phyloP scores from a whole-genome alignment of 768 basidiomycete genomes.

The Phanerodontia chrysosporium region DNA sequence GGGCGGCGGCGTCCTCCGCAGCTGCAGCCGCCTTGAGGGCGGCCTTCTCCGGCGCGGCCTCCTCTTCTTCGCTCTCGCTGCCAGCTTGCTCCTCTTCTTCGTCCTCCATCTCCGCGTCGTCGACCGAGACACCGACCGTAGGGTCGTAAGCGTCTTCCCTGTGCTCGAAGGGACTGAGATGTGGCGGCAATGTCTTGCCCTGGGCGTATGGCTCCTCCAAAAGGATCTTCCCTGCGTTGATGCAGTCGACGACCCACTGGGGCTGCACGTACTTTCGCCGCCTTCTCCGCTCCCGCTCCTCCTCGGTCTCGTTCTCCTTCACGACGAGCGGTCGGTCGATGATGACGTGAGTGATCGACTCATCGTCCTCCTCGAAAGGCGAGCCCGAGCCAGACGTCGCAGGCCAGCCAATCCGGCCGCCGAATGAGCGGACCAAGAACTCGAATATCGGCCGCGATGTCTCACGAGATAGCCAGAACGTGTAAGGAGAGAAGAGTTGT shows the following conservation, averaged over 20 bases:
- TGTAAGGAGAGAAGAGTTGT: conserved; percentile 79
- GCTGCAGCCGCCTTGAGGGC: conserved; percentile 30
- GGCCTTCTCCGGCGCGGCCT: conserved; percentile 21
- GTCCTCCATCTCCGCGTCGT: conserved; percentile 29
- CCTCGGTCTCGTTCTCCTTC: conserved; percentile 44
- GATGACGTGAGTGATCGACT: conserved; percentile 89
- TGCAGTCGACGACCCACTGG: conserved; percentile 96
- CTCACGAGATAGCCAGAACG: conserved; percentile 92
- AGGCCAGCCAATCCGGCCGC: conserved; percentile 91
- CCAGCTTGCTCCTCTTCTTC: conserved; percentile 28
- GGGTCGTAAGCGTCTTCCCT: conserved; percentile 75
- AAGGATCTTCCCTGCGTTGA: conserved; percentile 82
- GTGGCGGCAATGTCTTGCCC: conserved; percentile 85
- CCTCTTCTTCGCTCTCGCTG: conserved; percentile 25
- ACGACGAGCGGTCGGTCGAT: conserved; percentile 78
- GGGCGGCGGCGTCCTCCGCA: conserved; percentile 56
- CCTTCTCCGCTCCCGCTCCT: conserved; percentile 56
- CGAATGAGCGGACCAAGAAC: conserved; percentile 88
- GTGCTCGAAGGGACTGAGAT: conserved; percentile 93
- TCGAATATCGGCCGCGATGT: conserved; percentile 90
- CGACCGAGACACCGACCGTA: conserved; percentile 33
- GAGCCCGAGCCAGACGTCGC: conserved; percentile 77
- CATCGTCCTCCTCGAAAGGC: conserved; percentile 71
- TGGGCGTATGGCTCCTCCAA: conserved; percentile 84
- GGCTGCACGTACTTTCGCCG: conserved; percentile 90